Conservation (phyloP, 2,329 filamentous ascomycete genomes). For the Scopulariopsis brevicaulis region DNA sequence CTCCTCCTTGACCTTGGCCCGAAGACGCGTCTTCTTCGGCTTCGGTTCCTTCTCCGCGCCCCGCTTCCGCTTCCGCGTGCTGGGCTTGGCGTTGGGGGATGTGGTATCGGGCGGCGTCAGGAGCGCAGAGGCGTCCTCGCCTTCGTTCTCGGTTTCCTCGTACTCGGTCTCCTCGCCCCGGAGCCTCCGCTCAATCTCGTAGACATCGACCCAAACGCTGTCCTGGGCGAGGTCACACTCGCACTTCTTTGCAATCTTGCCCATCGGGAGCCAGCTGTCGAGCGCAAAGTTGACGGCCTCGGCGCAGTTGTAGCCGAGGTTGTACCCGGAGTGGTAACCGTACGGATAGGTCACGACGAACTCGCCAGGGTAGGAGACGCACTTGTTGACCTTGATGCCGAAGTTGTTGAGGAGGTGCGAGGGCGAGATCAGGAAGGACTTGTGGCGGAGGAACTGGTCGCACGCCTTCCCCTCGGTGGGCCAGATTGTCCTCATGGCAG, state of each 20-base stretch:
- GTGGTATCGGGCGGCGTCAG: constrained; percentile 64
- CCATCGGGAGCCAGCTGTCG: constrained; percentile 90
- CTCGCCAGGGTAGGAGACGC: constrained; percentile 91
- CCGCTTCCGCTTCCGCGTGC: constrained; percentile 48
- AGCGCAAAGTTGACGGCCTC: constrained; percentile 98
- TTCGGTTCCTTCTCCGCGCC: constrained; percentile 24
- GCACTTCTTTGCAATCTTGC: constrained; percentile 91
- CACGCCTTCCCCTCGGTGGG: constrained; percentile 91
- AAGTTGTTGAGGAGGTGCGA: constrained; percentile 77
- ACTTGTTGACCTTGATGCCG: constrained; percentile 91
- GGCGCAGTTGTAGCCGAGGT: constrained; percentile 95
- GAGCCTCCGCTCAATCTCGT: constrained; percentile 89
- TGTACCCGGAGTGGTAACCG: constrained; percentile 96
- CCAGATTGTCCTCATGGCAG: constrained; percentile 93
- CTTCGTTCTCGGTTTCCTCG: constrained; percentile 64
- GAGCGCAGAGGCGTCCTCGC: constrained; percentile 55
- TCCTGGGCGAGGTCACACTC: constrained; percentile 91
- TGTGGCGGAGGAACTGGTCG: constrained; percentile 91
- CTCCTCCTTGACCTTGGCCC: constrained; percentile 56
- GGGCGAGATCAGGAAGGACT: constrained; percentile 93
- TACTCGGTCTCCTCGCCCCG: constrained; percentile 81
- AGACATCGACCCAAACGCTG: constrained; percentile 96
- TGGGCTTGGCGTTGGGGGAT: constrained; percentile 47
- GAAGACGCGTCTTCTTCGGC: constrained; percentile 63
- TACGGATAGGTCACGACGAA: constrained; percentile 99